Evolutionary conservation across 495 filamentous ascomycete species (phyloP).

Genomic region (Alectoria sarmentosa): DNA sequence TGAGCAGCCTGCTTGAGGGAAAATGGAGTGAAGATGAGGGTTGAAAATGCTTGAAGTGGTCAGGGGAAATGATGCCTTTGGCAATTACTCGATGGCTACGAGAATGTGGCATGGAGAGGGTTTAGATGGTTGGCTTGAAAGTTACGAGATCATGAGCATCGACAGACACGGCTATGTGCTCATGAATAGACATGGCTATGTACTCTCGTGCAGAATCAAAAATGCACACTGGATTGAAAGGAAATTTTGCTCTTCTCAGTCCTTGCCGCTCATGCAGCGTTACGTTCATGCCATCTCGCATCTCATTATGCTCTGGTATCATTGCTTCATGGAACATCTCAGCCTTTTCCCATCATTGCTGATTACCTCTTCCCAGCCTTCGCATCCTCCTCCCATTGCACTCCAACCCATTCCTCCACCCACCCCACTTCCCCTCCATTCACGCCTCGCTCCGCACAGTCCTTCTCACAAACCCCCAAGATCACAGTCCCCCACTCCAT

Average conservation of each 20-base stretch:
- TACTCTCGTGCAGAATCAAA: neutral
- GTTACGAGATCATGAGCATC: neutral
- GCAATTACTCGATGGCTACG: too few relatives aligned
- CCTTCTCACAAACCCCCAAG: constrained; percentile 68
- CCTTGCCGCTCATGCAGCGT: neutral
- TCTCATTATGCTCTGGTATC: constrained; percentile 9
- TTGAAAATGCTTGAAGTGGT: neutral
- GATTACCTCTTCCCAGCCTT: constrained; percentile 2
- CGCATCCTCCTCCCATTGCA: constrained; percentile 84
- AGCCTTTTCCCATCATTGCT: constrained; percentile 12
- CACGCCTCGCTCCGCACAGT: constrained; percentile 52
- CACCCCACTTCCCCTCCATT: constrained; percentile 51
- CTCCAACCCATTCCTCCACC: constrained; percentile 91
- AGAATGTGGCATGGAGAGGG: too few relatives aligned
- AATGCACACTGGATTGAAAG: neutral
- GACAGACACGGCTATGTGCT: neutral
- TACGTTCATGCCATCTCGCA: neutral
- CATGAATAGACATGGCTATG: neutral
- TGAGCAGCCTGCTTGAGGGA: constrained; percentile 63
- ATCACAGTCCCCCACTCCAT: constrained; percentile 99
- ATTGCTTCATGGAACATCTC: constrained; percentile 13
- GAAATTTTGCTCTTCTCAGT: neutral
- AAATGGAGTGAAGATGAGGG: constrained; percentile 12
- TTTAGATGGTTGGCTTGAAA: neutral
- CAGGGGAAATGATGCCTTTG: too few relatives aligned